Base-by-base conservation (phyloP, 495 filamentous ascomycete genomes). In the Hyaloscypha bicolor region DNA sequence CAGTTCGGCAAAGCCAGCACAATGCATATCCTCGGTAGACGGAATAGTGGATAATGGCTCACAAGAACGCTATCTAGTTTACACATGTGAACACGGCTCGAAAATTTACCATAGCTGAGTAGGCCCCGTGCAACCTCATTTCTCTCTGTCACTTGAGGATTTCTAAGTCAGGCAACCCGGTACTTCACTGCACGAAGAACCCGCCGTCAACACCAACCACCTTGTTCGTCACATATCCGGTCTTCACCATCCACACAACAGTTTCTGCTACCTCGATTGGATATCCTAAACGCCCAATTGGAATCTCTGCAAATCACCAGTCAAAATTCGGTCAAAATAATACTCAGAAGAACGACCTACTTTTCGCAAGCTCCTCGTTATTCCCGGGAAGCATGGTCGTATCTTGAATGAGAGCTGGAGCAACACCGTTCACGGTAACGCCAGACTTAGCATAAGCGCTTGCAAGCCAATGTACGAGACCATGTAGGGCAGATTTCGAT, bases 391-490 rank as follows among this genome's bases (percentile, higher is more conserved):
- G 82, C 86, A 90, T 88, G 0, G 85, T 82, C 19, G 87, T 91
- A 6, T 87, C 85, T 11, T 87, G 86, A 66, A 92, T 91, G 86
- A 92, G 87, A 11, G 89, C 90, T 0, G 90, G 90, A 16, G 90
- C 88, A 3, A 93, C 87, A 72, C 90, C 89, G 62, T 93, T 92
- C 48, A 91, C 87, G 29, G 89, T 92, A 69, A 93, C 89, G 35
- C 88, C 87, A 65, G 81, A 22, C 22, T 67, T 71, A 11, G 64
- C 37, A 53, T 71, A 71, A 4, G 64, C 31, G 22, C 53, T 39
- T 21, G 69, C 69, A 53, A 71, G 60, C 64, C 60, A 71, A 79
- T 68, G 82, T 79, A 9, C 86, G 87, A 31, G 90, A 80, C 60
- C 85, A 83, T n/a, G 78, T 83, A 12, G 87, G 81, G 25, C 92